Percentiles rank a stretch among this genome's conserved stretches.
phyloP scores from a whole-genome alignment of 2,329 filamentous ascomycete genomes.

The Colletotrichum sp. region DNA sequence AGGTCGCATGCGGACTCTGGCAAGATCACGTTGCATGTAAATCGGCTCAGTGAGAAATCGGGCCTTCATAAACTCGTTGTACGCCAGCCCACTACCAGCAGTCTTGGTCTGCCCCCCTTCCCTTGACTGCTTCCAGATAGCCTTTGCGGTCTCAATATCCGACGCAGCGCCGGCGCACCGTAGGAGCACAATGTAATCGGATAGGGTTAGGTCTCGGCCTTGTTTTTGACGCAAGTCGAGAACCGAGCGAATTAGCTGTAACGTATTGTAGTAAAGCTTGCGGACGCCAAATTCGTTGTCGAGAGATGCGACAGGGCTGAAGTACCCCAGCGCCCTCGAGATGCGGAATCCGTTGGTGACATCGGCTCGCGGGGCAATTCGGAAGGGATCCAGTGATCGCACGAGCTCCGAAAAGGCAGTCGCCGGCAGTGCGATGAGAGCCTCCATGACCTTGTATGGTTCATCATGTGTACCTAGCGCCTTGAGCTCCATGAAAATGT shows the following conservation, averaged over 20 bases:
- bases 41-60: constrained; percentile 51
- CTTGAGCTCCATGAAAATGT: constrained; percentile 30
- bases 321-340: constrained; percentile 42
- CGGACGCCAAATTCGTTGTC: constrained; percentile 52
- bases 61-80: constrained; percentile 52
- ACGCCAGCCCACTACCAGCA: constrained; percentile 37
- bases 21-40: constrained; percentile 52
- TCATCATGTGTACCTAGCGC: constrained; percentile 27
- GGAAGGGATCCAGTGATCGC: constrained; percentile 63
- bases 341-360: constrained; percentile 45
- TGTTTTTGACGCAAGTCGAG: constrained; percentile 34
- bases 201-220: constrained; percentile 31
- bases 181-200: constrained; percentile 51
- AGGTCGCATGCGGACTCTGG: constrained; percentile 42
- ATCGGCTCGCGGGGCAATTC: constrained; percentile 55
- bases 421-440: constrained; percentile 45
- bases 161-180: constrained; percentile 52
- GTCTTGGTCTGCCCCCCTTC: constrained; percentile 26
- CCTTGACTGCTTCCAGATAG: constrained; percentile 38
- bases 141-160: constrained; percentile 37
- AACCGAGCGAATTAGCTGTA: constrained; percentile 40
- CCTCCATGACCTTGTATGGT: neutral
- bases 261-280: constrained; percentile 40
- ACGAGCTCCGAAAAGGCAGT: constrained; percentile 69
- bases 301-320: constrained; percentile 38